A percentile compares a stretch with the other conserved stretches of the same genome.
These are phyloP conservation scores for Eimeria praecox DNA, from an alignment of 169 alveolate species.

Conservation along the genomic window DNA sequence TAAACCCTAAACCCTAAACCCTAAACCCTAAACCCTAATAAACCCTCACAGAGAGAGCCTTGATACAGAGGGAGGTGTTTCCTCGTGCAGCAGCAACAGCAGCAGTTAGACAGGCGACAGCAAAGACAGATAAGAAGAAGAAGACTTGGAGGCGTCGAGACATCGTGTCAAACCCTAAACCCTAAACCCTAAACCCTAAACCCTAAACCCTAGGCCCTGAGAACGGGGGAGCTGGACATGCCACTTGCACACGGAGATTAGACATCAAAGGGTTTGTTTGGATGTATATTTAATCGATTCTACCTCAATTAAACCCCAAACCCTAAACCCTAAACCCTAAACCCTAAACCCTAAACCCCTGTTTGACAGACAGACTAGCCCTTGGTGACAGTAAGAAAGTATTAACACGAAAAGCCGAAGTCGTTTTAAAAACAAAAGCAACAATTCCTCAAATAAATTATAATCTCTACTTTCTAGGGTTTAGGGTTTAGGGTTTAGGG, in stretches of 20 bases:
- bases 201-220: conserved; percentile 7
- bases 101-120: background rate
- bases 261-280: background rate
- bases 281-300: background rate
- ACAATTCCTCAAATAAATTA: background rate
- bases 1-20: background rate
- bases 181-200: conserved; percentile 39
- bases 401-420: background rate
- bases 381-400: background rate
- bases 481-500: conserved; percentile 54
- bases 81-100: conserved; percentile 29
- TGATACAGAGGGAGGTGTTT: background rate
- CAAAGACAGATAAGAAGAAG: background rate
- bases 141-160: background rate
- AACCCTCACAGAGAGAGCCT: conserved; percentile 4
- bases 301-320: background rate
- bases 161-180: conserved; percentile 8
- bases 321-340: conserved; percentile 7
- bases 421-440: background rate
- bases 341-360: conserved; percentile 23
- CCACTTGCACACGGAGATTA: background rate
- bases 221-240: background rate
- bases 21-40: background rate
- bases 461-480: background rate
- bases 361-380: background rate